Base-by-base conservation (phyloP, 768 basidiomycete species). In the Podaxis sp. region DNA sequence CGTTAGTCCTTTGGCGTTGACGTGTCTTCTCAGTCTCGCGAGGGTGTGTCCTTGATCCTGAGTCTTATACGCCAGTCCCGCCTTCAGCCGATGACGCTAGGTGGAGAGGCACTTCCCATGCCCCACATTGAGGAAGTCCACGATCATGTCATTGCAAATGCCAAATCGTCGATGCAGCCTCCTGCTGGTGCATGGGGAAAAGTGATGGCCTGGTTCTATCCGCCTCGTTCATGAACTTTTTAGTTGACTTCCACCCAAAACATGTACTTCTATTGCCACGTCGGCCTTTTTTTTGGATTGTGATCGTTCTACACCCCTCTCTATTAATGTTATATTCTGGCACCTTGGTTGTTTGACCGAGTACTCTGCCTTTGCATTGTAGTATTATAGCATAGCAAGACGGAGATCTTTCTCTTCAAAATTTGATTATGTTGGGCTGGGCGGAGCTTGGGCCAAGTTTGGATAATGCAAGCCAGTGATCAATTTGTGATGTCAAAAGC, bases 11-110 rank as follows among this genome's bases (percentile, higher is more conserved):
- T 57, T 37, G 55, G 44, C 28, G 13, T 14, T 44, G 48, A 53
- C 57, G 51, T 53, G 52, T 64, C 50, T 52, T 62, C 38, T 58
- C 63, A 93, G 91, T 93, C 90, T 67, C 90, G 91, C 47, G 90
- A 93, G 73, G 94, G 94, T 5, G 88, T 97, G 62, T 86, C 89
- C 44, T 79, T 93, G 46, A 88, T 96, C 60, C 81, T 96, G 52
- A 81, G 81, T 62, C 79, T 91, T 55, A 74, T 96, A 35, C 88
- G 93, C 47, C 88, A 93, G 72, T 88, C 92, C 53, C 88, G 91
- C 60, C 77, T 84, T 21, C 81, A 82, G 61, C 77, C 82, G 52
- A 82, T 84, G 80, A 74, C 79, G 11, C 70, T 84, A 50, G 81
- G 80, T 37, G 62, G 57, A 67, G 70, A 59, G 68, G 64, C 71